Conservation (phyloP, 2,329 filamentous ascomycete genomes). For the Calcarisporium arbuscula region DNA sequence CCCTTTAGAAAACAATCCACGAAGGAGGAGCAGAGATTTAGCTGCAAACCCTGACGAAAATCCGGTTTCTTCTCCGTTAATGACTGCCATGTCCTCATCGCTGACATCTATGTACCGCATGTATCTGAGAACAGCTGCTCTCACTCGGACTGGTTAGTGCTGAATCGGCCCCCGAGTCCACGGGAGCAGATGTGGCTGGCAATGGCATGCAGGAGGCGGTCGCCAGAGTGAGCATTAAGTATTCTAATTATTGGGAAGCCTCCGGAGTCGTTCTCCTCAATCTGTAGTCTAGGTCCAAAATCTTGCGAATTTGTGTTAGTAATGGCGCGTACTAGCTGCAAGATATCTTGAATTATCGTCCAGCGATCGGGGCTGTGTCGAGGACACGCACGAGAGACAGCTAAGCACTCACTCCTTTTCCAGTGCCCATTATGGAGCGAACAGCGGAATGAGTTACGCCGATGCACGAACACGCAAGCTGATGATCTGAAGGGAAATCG, state of each 20-base stretch:
- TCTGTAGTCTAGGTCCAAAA: constrained; percentile 34
- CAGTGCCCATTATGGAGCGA: no score
- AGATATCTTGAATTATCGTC: constrained; percentile 46
- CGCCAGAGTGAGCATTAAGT: constrained; percentile 26
- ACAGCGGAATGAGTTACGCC: no score
- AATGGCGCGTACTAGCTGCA: no score
- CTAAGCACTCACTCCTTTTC: no score
- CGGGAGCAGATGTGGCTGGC: constrained; percentile 38
- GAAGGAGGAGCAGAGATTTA: constrained; percentile 38
- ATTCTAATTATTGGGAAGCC: constrained; percentile 45
- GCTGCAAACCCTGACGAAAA: constrained; percentile 30
- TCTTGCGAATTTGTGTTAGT: constrained; percentile 29
- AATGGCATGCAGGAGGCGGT: constrained; percentile 23
- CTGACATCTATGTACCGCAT: constrained; percentile 30
- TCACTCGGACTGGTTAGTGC: constrained; percentile 21
- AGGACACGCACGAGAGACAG: no score
- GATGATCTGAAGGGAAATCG: no score
- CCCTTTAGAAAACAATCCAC: constrained; percentile 49
- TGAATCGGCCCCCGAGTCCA: constrained; percentile 34
- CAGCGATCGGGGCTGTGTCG: constrained; percentile 34
- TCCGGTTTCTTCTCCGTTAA: constrained; percentile 27
- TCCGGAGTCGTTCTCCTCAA: constrained; percentile 22
- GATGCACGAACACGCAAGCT: no score
- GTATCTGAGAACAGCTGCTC: constrained; percentile 33
- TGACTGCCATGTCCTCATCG: constrained; percentile 19